These are phyloP conservation scores for Geranium brycei DNA, from an alignment of 345 rosid species.

Conservation along the genomic window DNA sequence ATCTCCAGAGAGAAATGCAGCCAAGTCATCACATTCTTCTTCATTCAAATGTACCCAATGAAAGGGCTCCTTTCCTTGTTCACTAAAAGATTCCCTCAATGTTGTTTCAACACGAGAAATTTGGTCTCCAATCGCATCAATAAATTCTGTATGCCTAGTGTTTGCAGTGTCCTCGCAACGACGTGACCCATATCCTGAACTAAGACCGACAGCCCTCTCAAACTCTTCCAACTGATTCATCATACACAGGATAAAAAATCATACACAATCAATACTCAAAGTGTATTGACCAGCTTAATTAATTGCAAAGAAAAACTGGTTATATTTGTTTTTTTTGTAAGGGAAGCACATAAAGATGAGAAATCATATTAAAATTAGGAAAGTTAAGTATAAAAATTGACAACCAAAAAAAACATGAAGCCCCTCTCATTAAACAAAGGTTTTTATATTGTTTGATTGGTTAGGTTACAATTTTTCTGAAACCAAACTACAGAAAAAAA, in stretches of 20 bases:
- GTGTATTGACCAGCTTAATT: too few species aligned
- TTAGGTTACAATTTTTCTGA: too few species aligned
- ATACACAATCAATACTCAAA: not conserved
- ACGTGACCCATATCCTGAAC: conserved; percentile 24
- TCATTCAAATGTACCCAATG: conserved; percentile 61
- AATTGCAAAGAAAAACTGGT: too few species aligned
- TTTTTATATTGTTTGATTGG: too few species aligned
- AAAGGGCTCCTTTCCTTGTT: conserved; percentile 56
- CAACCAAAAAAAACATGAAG: too few species aligned
- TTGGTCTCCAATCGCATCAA: conserved; percentile 55
- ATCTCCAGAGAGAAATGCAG: conserved; percentile 62
- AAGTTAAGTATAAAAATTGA: too few species aligned
- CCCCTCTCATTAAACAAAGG: too few species aligned
- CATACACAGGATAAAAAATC: conserved; percentile 10
- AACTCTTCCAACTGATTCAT: conserved; percentile 66
- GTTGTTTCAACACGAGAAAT: conserved; percentile 46
- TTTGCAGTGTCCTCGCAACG: conserved; percentile 34
- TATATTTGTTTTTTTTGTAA: too few species aligned
- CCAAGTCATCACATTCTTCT: conserved; percentile 77
- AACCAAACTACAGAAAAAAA: too few species aligned
- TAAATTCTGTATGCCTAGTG: conserved; percentile 59
- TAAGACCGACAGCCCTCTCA: conserved; percentile 60
- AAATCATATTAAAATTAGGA: too few species aligned
- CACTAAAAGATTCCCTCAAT: conserved; percentile 33
- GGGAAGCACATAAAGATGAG: too few species aligned